A percentile compares a stretch with the other conserved stretches of the same genome.
Evolutionary conservation across 441 rosid species (phyloP).

Genomic region (Lepidium campestre): DNA sequence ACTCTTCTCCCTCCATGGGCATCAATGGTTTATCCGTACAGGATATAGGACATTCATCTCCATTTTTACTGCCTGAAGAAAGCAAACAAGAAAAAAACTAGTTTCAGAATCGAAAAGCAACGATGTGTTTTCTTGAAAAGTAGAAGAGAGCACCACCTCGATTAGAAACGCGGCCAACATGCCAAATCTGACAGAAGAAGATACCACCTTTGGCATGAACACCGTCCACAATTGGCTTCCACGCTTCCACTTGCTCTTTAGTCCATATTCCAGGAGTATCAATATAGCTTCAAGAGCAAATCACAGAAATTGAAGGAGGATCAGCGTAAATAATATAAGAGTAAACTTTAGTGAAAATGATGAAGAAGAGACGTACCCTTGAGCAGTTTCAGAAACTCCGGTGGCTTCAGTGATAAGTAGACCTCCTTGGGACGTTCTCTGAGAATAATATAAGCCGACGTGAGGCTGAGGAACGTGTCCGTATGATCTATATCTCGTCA

Average conservation of each 20-base stretch:
- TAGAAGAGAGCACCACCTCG: too few species aligned
- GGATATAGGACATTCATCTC: slow-evolving; percentile 44
- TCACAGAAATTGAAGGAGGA: neutral
- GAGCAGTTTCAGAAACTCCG: slow-evolving; percentile 47
- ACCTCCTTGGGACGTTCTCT: slow-evolving; percentile 42
- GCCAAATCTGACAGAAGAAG: slow-evolving; percentile 56
- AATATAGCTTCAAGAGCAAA: slow-evolving; percentile 22
- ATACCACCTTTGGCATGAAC: slow-evolving; percentile 48
- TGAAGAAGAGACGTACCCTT: slow-evolving; percentile 43
- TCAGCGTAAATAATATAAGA: neutral
- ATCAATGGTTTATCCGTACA: slow-evolving; percentile 36
- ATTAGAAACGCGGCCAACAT: slow-evolving; percentile 44
- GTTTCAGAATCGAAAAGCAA: too few species aligned
- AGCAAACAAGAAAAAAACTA: too few species aligned
- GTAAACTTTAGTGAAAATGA: neutral
- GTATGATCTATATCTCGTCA: slow-evolving; percentile 46
- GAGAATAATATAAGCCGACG: slow-evolving; percentile 46
- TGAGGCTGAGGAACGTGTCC: slow-evolving; percentile 49
- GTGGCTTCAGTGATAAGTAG: slow-evolving; percentile 50
- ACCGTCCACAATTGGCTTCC: slow-evolving; percentile 57
- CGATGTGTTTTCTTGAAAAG: too few species aligned
- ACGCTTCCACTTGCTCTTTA: slow-evolving; percentile 55
- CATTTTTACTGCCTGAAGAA: too few species aligned
- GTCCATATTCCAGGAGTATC: slow-evolving; percentile 53
- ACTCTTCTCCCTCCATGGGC: slow-evolving; percentile 33